Evolutionary conservation across 2,329 filamentous ascomycete genomes (phyloP).

Genomic region (Monilinia aucupariae): DNA sequence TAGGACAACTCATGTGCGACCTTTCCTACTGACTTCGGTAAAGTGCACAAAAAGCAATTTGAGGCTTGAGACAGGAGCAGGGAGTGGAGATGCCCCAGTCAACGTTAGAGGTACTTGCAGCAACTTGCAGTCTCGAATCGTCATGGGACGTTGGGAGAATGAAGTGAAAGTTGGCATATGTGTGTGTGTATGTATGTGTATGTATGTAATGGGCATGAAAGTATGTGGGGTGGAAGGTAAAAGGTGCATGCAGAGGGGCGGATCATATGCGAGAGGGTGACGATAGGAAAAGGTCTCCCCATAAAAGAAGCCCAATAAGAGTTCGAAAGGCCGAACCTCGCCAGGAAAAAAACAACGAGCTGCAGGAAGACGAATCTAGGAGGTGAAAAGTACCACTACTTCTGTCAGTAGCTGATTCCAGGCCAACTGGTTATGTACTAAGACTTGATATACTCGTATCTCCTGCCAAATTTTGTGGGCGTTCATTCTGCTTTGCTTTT

Average conservation of each 20-base stretch:
- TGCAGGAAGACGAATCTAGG: conserved; percentile 26
- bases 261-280: conserved; percentile 17
- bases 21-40: conserved; percentile 25
- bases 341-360: conserved; percentile 19
- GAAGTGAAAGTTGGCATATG: conserved; percentile 28
- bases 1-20: conserved; percentile 33
- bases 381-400: conserved; percentile 23
- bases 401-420: conserved; percentile 16
- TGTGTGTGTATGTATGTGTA: conserved; percentile 19
- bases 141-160: conserved; percentile 29
- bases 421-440: conserved; percentile 12
- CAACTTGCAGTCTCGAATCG: conserved; percentile 27
- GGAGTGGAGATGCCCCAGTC: conserved; percentile 33
- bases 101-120: conserved; percentile 31
- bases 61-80: conserved; percentile 29
- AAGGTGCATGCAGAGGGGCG: conserved; percentile 17
- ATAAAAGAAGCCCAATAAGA: conserved; percentile 15
- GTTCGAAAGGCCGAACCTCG: conserved; percentile 8
- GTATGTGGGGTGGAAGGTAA: conserved; percentile 20
- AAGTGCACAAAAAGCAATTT: conserved; percentile 28
- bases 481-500: conserved; percentile 20
- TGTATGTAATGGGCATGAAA: conserved; percentile 20
- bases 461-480: neutral
- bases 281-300: conserved; percentile 19
- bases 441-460: conserved; percentile 15